Evolutionary conservation across 768 basidiomycete species (phyloP), one percentile per base, ranked within the genome.

Genomic region (Hericium alpestre): DNA sequence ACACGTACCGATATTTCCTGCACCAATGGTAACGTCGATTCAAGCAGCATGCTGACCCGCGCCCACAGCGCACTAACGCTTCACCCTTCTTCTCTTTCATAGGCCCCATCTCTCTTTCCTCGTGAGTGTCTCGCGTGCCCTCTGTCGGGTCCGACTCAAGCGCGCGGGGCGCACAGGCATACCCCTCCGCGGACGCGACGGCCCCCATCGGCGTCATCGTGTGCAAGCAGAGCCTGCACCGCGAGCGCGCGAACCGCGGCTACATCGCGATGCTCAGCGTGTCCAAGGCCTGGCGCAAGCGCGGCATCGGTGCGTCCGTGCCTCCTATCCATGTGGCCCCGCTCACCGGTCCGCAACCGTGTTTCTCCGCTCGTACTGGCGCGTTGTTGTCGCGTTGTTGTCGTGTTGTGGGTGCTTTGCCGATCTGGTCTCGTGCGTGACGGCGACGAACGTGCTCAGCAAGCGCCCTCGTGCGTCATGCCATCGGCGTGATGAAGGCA

Each of bases 211-310:
- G 92, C 27, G 90, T 91, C 15, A 91, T 99, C 59, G 87, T 99
- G 20, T 96, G 93, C 81, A 99, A 98, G 76, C 95, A 96, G 72
- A 93, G 93, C 64, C 77, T 81, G 68, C 96, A 98, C 72, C 76
- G 76, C 56, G 79, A 86, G 60, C 72, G 74, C 40, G 74, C 81
- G 10, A 90, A 93, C 67, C 73, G 96, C 67, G 96, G 96, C 13
- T 99, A 99, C 69, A 95, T 99, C 58, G 96, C 94, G 39, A 98
- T 98, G 96, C 81, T 98, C 56, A 92, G 90, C 65, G 93, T 97
- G 27, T 79, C 80, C 70, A 85, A 84, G 70, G 71, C 76, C 40
- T 96, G 84, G 81, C 78, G 95, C 39, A 88, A 95, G 70, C 83
- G 86, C 54, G 95, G 96, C 38, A 92, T 98, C 68, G 92, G 93